Evolutionary conservation across 2,329 filamentous ascomycete species (phyloP), one percentile per base, ranked within the genome.

Genomic region (Onygenales sp.): DNA sequence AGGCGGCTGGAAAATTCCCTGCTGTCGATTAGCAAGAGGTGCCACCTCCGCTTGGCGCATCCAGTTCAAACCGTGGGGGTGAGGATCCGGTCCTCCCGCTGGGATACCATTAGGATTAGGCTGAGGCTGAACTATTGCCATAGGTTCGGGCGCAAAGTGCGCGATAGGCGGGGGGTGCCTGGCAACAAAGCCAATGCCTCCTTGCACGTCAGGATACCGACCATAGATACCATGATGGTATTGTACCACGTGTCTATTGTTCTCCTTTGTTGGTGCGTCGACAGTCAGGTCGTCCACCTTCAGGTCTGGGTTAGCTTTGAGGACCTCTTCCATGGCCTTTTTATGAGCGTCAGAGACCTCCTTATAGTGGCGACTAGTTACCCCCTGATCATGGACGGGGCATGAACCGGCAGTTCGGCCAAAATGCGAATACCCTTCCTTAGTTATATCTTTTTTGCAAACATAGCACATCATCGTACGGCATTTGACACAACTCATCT

Each of bases 401-500:
- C 87, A 92, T 11, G 11, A 10, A 7, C 38, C 55, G 21, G 46
- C 43, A 17, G 48, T 45, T 32, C 56, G 51, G 13, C 73, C 78
- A 62, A 94, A 94, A 67, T 94, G 89, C 0, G 73, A 60, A 62
- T 94, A 93, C 53, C 78, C 67, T 13, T 62, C 70, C 54, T 77
- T 80, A 1, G 80, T 79, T 21, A 82, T 72, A 46, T 77, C 69
- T 60, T 84, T 75, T 21, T 82, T 83, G 70, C 89, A 95, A 43
- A 70, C 62, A 57, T 75, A 79, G 68, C 80, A 84, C 67, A 83
- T 79, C 7, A 72, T 13, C 8, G 38, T 41, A 4, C 55, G 43
- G 76, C 75, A 84, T n/a, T 78, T 77, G 0, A 79, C 74, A 66
- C 89, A 95, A 0, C 68, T 77, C 80, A 95, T 88, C 69, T 91